Evolutionary conservation across 2,329 filamentous ascomycete genomes (phyloP).

Genomic region (Metarhizium brunneum): DNA sequence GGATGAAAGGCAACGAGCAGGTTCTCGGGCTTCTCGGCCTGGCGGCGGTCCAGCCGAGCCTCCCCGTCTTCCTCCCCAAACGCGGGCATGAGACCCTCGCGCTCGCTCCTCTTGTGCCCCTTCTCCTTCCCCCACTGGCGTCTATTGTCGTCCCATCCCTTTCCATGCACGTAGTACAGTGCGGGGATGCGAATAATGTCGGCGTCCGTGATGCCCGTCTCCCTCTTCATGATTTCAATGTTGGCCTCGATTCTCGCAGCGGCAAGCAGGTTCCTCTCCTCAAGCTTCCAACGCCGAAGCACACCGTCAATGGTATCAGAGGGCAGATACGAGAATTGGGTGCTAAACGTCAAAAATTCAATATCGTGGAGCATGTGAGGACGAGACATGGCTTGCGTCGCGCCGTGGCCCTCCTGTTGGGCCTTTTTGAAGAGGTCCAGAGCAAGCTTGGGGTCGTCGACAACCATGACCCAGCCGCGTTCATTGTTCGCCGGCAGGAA

Average conservation of each 20-base stretch:
- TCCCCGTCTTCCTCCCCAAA: too few relatives aligned
- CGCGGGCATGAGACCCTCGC: too few relatives aligned
- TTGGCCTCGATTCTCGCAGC: slow-evolving; percentile 11
- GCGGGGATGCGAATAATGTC: slow-evolving; percentile 14
- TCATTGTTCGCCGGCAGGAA: slow-evolving; percentile 16
- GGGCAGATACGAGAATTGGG: background rate
- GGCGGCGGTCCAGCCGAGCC: too few relatives aligned
- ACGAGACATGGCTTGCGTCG: background rate
- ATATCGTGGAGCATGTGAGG: background rate
- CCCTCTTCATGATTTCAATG: slow-evolving; percentile 13
- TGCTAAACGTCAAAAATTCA: too few relatives aligned
- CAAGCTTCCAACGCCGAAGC: background rate
- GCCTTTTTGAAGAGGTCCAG: slow-evolving; percentile 16
- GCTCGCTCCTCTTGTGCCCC: too few relatives aligned
- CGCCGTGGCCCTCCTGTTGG: slow-evolving; percentile 15
- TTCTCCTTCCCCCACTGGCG: slow-evolving; percentile 4
- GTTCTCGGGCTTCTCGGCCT: too few relatives aligned
- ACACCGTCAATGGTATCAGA: slow-evolving; percentile 3
- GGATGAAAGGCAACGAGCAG: slow-evolving; percentile 1
- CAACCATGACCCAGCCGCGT: slow-evolving; percentile 17
- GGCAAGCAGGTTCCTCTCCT: slow-evolving; percentile 1
- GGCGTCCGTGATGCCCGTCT: slow-evolving; percentile 12
- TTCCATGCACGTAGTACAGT: slow-evolving; percentile 7
- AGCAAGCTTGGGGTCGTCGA: slow-evolving; percentile 13
- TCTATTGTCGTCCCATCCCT: background rate